Conservation (phyloP, 2,329 filamentous ascomycete species). For the Fusarium mexicanum region DNA sequence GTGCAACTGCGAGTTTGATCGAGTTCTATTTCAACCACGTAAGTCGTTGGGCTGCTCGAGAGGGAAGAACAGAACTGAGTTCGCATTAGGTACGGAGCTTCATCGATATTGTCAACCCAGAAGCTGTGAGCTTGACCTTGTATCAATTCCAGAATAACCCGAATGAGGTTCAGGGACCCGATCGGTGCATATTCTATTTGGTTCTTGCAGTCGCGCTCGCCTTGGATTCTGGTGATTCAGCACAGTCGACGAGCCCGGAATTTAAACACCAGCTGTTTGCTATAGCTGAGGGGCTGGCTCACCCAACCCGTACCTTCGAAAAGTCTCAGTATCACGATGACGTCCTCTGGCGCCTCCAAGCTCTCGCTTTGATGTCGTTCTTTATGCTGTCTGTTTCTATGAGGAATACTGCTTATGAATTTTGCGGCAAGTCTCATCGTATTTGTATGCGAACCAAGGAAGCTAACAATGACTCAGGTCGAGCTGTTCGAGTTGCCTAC, state of each 20-base stretch:
- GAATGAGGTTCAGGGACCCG: conserved; percentile 55
- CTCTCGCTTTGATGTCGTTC: conserved; percentile 69
- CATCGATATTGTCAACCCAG: conserved; percentile 67
- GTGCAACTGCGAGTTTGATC: conserved; percentile 58
- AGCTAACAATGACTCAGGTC: conserved; percentile 53
- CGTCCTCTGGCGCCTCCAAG: conserved; percentile 73
- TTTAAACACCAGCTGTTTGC: conserved; percentile 71
- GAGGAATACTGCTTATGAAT: conserved; percentile 70
- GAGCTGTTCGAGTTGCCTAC: conserved; percentile 71
- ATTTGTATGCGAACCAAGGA: background rate
- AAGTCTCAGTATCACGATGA: conserved; percentile 58
- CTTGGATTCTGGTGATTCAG: conserved; percentile 63
- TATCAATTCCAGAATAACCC: conserved; percentile 54
- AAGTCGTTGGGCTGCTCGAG: conserved; percentile 26
- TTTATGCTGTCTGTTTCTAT: conserved; percentile 71
- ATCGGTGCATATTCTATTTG: conserved; percentile 69
- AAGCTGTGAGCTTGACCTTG: conserved; percentile 61
- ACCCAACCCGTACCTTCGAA: conserved; percentile 37
- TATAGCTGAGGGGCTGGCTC: conserved; percentile 63
- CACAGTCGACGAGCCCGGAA: conserved; percentile 59
- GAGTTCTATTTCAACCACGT: conserved; percentile 69
- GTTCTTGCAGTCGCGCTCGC: conserved; percentile 71
- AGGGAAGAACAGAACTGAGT: background rate
- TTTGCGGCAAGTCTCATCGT: conserved; percentile 59
- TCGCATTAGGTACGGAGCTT: conserved; percentile 64